Evolutionary conservation across 148 eudicot genomes (phyloP), one percentile per base, ranked within the genome.

Genomic region (Suaeda aralocaspica): DNA sequence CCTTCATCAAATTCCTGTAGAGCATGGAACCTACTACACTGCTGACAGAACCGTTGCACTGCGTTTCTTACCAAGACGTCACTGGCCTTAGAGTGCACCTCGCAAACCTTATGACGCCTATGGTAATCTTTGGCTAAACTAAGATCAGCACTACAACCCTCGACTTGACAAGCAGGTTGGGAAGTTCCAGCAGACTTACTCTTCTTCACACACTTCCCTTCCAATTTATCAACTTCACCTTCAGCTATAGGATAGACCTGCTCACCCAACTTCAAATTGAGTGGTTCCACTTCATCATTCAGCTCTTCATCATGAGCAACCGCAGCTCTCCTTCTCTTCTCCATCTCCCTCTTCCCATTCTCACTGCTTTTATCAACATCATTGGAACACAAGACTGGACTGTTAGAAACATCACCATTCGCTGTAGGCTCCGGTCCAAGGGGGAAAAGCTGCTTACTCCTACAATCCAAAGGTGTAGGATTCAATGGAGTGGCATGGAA

Each of bases 11-110:
- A 93, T 73, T 93, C 96, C 82, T 89, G 79, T 69, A 93, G 87
- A 78, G 53, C 85, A 84, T 93, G 98, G 80, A 93, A 93, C 87
- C 96, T 93, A 83, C 98, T 93, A 78, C 98, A 93, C 83, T 93
- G 98, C 84, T 93, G 98, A 79, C 98, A 93, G 69, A 93, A 93
- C 66, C 98, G 82, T 73, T 93, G 96, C 85, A 82, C 71, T 58
- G 78, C 78, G 75, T 82, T 87, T 36, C 87, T 87, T 22, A 93
- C 98, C 74, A 87, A 31, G 26, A 86, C 95, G 64, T 78, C 74
- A 28, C 53, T 79, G 25, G 91, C 95, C 85, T 93, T 93, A 42
- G 98, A 88, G 79, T 93, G 98, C 76, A 83, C 50, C 36, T 84
- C 91, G 61, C 98, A 93, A 62, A 93, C 98, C 76, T 90, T 93